Evolutionary conservation across 768 basidiomycete species (phyloP).

Genomic region (Lentinula sp.): DNA sequence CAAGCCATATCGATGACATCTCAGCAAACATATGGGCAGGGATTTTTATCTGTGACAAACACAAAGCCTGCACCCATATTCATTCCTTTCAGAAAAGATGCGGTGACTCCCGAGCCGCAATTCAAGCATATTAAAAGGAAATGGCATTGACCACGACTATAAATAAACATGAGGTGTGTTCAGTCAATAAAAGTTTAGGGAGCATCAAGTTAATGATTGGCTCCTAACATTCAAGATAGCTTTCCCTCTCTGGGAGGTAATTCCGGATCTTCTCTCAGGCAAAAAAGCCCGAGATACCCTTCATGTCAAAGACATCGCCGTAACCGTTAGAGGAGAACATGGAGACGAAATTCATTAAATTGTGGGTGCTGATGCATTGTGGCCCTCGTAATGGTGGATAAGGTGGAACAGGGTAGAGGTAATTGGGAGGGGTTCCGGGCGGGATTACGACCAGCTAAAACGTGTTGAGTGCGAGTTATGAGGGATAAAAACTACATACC

Average conservation of each 20-base stretch:
- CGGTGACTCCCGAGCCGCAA: conserved; percentile 51
- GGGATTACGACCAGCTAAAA: neutral
- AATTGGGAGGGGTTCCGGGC: neutral
- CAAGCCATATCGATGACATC: neutral
- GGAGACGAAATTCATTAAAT: conserved; percentile 54
- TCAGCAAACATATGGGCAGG: conserved; percentile 14
- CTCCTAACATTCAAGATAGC: neutral
- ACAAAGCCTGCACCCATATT: conserved; percentile 32
- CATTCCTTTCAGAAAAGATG: conserved; percentile 44
- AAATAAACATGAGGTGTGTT: neutral
- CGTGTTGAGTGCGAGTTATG: neutral
- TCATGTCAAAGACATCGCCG: conserved; percentile 4
- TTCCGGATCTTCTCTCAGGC: neutral
- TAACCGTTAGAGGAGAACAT: conserved; percentile 25
- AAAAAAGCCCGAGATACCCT: neutral
- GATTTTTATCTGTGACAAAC: conserved; percentile 10
- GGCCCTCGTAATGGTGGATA: conserved; percentile 46
- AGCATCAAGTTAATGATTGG: too few species aligned
- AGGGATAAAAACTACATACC: conserved; percentile 31
- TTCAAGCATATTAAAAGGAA: conserved; percentile 26
- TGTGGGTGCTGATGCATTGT: conserved; percentile 34
- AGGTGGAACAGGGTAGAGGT: conserved; percentile 44
- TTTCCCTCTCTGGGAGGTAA: neutral
- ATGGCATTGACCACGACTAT: neutral
- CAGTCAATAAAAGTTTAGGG: neutral